These are phyloP conservation scores for Pichiaceae sp. DNA, from an alignment of 1,139 yeast species.

Conservation along the genomic window DNA sequence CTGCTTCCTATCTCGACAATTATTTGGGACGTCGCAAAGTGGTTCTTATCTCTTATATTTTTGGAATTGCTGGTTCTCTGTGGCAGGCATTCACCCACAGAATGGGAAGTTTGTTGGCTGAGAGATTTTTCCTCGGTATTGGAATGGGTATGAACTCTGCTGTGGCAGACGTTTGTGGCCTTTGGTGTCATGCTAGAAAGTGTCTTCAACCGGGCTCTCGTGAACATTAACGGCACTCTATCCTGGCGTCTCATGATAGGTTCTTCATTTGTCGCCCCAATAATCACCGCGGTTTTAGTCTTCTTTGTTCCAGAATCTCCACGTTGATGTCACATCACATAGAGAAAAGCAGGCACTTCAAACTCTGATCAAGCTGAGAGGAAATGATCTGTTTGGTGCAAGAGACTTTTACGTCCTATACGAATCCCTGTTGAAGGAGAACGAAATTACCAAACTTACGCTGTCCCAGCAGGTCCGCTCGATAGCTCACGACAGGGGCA, in stretches of 20 bases:
- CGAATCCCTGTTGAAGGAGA: slow-evolving; percentile 29
- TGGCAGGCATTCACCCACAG: slow-evolving; percentile 65
- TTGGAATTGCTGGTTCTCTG: slow-evolving; percentile 53
- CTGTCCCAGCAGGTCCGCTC: neutral
- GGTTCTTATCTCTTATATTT: slow-evolving; percentile 54
- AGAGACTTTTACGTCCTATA: slow-evolving; percentile 26
- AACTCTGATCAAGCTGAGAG: slow-evolving; percentile 28
- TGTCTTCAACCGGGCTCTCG: slow-evolving; percentile 54
- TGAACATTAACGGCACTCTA: slow-evolving; percentile 33
- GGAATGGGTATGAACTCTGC: slow-evolving; percentile 74
- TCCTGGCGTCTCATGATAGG: slow-evolving; percentile 78
- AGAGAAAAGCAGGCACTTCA: slow-evolving; percentile 28
- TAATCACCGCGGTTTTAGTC: slow-evolving; percentile 46
- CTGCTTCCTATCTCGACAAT: slow-evolving; percentile 38
- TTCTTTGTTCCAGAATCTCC: slow-evolving; percentile 34
- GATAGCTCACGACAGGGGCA: slow-evolving; percentile 32
- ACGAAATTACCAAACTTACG: neutral
- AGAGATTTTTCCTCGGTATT: slow-evolving; percentile 60
- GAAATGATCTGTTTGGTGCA: slow-evolving; percentile 34
- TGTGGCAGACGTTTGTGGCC: slow-evolving; percentile 86
- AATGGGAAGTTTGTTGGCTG: slow-evolving; percentile 68
- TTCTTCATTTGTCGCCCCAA: slow-evolving; percentile 66
- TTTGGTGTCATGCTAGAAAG: slow-evolving; percentile 76
- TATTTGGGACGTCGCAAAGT: slow-evolving; percentile 70
- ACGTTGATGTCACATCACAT: slow-evolving; percentile 34